Percentiles rank a stretch among this genome's conserved stretches.
Evolutionary conservation across 768 basidiomycete genomes (phyloP).

Genomic region (Butyriboletus loyo): DNA sequence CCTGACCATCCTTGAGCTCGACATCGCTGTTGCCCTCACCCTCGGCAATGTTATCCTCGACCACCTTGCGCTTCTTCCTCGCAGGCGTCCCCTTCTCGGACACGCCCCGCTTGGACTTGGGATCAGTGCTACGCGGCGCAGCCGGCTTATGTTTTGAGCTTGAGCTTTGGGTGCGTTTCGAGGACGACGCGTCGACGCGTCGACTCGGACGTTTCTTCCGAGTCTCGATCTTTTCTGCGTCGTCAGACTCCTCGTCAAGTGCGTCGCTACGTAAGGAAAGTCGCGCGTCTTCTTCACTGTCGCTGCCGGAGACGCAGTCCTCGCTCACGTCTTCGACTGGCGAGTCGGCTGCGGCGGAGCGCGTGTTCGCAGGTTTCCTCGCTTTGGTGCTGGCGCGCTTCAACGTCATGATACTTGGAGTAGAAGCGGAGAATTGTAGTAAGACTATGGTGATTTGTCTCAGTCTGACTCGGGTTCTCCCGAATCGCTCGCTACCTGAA

Average conservation of each 20-base stretch:
- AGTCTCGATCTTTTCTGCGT: background rate
- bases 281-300: conserved; percentile 14
- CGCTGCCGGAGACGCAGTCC: conserved; percentile 6
- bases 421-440: background rate
- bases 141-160: background rate
- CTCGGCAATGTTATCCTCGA: conserved; percentile 6
- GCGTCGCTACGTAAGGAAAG: conserved; percentile 41
- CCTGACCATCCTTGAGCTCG: conserved; percentile 60
- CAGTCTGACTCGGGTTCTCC: background rate
- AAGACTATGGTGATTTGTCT: background rate
- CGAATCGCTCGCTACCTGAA: too few species aligned
- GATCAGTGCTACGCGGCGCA: background rate
- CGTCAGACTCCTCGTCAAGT: conserved; percentile 41
- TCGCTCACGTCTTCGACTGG: conserved; percentile 11
- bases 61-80: conserved; percentile 26
- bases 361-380: background rate
- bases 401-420: conserved; percentile 12
- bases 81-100: conserved; percentile 13
- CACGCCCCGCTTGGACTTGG: conserved; percentile 25
- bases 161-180: conserved; percentile 27
- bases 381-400: conserved; percentile 12
- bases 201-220: conserved; percentile 21
- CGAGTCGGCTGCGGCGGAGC: conserved; percentile 1
- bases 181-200: conserved; percentile 18
- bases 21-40: conserved; percentile 37